These are phyloP conservation scores for Pseudogymnoascus verrucosus DNA, from an alignment of 2,329 filamentous ascomycete species.

Conservation along the genomic window DNA sequence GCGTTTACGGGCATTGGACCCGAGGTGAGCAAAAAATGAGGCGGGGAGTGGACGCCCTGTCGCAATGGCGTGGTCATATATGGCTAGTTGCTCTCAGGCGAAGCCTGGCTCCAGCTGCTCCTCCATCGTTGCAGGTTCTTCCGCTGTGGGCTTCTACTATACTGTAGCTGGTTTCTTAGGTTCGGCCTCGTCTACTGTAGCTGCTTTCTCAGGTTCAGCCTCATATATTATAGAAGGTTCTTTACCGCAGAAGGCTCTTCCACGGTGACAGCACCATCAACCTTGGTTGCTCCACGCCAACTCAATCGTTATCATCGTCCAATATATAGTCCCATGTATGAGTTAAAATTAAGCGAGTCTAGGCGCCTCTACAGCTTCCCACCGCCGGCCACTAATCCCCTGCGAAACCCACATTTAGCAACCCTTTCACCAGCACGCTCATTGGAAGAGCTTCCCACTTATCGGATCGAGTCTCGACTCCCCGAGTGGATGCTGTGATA, in stretches of 20 bases:
- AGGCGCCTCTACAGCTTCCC: background rate
- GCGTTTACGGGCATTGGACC: background rate
- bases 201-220: background rate
- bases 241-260: background rate
- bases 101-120: background rate
- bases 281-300: background rate
- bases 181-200: background rate
- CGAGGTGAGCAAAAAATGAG: background rate
- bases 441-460: background rate
- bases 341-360: background rate
- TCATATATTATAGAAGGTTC: background rate
- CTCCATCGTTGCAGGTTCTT: background rate
- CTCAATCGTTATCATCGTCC: background rate
- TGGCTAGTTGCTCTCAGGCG: background rate
- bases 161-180: background rate
- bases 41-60: background rate
- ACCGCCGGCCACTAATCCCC: background rate
- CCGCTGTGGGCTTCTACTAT: background rate
- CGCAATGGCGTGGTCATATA: background rate
- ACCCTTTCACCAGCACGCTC: background rate
- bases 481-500: background rate
- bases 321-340: background rate
- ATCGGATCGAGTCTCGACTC: slow-evolving; percentile 1
- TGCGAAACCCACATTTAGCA: background rate
- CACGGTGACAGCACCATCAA: background rate